phyloP scores from a whole-genome alignment of 106 monocot genomes.

The Allium sativum region DNA sequence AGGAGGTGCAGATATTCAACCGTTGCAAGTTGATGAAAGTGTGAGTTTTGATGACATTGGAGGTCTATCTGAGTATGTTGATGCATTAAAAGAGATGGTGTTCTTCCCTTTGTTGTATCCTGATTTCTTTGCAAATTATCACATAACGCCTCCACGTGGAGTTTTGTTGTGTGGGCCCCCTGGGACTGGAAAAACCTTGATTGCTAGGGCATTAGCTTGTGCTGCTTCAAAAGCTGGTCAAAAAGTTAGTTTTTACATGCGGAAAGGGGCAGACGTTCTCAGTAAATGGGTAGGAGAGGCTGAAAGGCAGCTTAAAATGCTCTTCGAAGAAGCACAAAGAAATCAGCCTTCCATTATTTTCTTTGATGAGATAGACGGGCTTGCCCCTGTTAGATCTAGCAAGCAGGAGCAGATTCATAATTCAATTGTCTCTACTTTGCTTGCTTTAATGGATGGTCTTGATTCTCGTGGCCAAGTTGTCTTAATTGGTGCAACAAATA shows the following conservation, averaged over 20 bases:
- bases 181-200: constrained; percentile 93
- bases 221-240: constrained; percentile 94
- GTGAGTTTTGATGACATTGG: constrained; percentile 97
- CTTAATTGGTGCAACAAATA: constrained; percentile 95
- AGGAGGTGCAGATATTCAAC: constrained; percentile 98
- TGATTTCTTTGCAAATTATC: constrained; percentile 94
- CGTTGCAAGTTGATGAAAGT: constrained; percentile 87
- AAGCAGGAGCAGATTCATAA: constrained; percentile 99
- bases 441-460: constrained; percentile 98
- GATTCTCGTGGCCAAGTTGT: constrained; percentile 98
- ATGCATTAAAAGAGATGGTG: constrained; percentile 99
- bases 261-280: constrained; percentile 99
- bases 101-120: constrained; percentile 95
- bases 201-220: constrained; percentile 96
- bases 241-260: constrained; percentile 99
- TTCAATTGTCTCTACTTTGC: constrained; percentile 95
- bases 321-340: constrained; percentile 96
- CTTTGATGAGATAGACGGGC: constrained; percentile 99
- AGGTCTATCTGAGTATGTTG: constrained; percentile 84
- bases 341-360: constrained; percentile 99
- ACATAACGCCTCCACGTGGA: constrained; percentile 96
- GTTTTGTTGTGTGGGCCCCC: constrained; percentile 93
- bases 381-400: constrained; percentile 98
- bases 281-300: constrained; percentile 99
- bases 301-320: constrained; percentile 90